Evolutionary conservation across 2,329 filamentous ascomycete species (phyloP).

Genomic region (Tolypocladium amazonense): DNA sequence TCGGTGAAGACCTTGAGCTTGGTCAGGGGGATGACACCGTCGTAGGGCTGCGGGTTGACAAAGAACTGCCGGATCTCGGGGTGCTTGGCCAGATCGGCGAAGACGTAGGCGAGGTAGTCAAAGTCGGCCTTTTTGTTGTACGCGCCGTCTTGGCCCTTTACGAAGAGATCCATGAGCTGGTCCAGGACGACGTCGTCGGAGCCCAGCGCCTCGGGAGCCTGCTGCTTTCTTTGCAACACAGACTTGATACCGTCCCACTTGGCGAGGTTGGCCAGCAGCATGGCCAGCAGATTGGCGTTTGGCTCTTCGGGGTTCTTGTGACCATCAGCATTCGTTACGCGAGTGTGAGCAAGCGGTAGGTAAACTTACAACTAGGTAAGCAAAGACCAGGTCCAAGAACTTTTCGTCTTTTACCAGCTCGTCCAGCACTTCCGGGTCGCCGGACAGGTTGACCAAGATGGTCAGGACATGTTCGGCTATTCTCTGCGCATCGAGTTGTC

Average conservation of each 20-base stretch:
- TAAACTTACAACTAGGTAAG: conserved; percentile 58
- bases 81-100: conserved; percentile 85
- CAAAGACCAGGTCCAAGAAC: conserved; percentile 66
- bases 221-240: conserved; percentile 58
- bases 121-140: conserved; percentile 82
- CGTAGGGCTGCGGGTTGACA: conserved; percentile 61
- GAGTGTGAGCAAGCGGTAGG: neutral
- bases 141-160: conserved; percentile 72
- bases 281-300: conserved; percentile 75
- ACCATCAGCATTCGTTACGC: neutral
- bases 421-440: conserved; percentile 65
- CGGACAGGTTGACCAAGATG: conserved; percentile 78
- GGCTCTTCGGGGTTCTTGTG: conserved; percentile 58
- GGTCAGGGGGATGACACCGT: conserved; percentile 74
- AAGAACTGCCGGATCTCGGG: conserved; percentile 67
- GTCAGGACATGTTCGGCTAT: conserved; percentile 90
- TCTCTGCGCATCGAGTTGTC: conserved; percentile 37
- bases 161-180: conserved; percentile 91
- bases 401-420: conserved; percentile 65
- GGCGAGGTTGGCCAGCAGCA: conserved; percentile 85
- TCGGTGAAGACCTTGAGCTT: conserved; percentile 95
- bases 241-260: conserved; percentile 67
- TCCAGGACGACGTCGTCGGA: conserved; percentile 69
- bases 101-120: conserved; percentile 89
- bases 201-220: conserved; percentile 57